Percentiles rank a stretch among this genome's conserved stretches.
Evolutionary conservation across 352 stramenopile genomes (phyloP).

Genomic region (Phytopythium sindhum): DNA sequence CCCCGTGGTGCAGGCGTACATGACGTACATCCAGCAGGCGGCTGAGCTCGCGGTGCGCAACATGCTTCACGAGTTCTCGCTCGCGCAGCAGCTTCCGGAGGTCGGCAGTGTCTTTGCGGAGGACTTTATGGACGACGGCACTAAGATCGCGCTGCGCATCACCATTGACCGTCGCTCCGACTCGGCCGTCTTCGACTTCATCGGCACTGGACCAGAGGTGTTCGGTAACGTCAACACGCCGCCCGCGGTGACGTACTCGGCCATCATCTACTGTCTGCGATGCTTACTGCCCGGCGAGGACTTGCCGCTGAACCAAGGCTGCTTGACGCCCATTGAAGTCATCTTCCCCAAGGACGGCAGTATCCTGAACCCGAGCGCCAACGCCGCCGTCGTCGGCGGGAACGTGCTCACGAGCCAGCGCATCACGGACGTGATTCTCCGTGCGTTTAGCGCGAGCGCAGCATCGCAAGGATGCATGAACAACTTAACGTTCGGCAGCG

Average conservation of each 20-base stretch:
- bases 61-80: constrained; percentile 95
- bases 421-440: constrained; percentile 98
- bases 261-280: constrained; percentile 98
- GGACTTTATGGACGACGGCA: constrained; percentile 99
- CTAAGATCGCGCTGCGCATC: constrained; percentile 94
- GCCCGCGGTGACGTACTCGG: constrained; percentile 97
- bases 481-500: constrained; percentile 98
- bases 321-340: constrained; percentile 95
- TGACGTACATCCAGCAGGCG: constrained; percentile 97
- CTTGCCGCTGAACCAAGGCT: constrained; percentile 97
- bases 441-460: constrained; percentile 94
- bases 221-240: constrained; percentile 98
- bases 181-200: constrained; percentile 97
- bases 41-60: constrained; percentile 93
- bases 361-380: constrained; percentile 94
- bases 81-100: constrained; percentile 64
- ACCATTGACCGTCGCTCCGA: constrained; percentile 91
- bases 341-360: constrained; percentile 91
- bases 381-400: constrained; percentile 96
- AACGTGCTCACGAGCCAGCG: constrained; percentile 98
- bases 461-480: constrained; percentile 99
- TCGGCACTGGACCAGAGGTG: constrained; percentile 95
- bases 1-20: constrained; percentile 96
- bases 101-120: constrained; percentile 89
- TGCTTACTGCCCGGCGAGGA: constrained; percentile 93